Evolutionary conservation across 208 protist species (phyloP).

Genomic region (Leishmania gerbilli): DNA sequence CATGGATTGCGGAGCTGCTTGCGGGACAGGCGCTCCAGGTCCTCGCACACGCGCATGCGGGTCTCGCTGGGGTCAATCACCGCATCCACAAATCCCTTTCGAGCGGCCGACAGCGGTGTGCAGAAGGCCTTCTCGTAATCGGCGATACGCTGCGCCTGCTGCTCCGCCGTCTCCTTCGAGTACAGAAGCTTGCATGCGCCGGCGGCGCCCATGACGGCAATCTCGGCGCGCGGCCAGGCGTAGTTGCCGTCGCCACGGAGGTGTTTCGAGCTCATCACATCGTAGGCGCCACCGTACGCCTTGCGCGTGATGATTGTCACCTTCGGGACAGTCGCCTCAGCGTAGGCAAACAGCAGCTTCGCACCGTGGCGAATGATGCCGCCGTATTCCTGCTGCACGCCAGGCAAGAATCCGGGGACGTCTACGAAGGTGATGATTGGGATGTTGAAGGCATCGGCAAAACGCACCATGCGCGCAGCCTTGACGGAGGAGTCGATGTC

Average conservation of each 20-base stretch:
- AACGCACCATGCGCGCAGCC: slow-evolving; percentile 95
- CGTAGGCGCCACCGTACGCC: slow-evolving; percentile 97
- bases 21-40: slow-evolving; percentile 88
- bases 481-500: slow-evolving; percentile 93
- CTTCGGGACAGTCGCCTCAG: slow-evolving; percentile 97
- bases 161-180: slow-evolving; percentile 48
- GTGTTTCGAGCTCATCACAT: slow-evolving; percentile 96
- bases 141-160: slow-evolving; percentile 55
- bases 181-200: slow-evolving; percentile 95
- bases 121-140: slow-evolving; percentile 90
- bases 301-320: slow-evolving; percentile 97
- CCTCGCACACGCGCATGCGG: slow-evolving; percentile 86
- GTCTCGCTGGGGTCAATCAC: slow-evolving; percentile 92
- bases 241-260: slow-evolving; percentile 95
- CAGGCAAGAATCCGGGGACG: slow-evolving; percentile 97
- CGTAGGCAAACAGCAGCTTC: slow-evolving; percentile 98
- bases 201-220: slow-evolving; percentile 96
- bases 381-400: slow-evolving; percentile 86
- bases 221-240: slow-evolving; percentile 95
- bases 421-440: slow-evolving; percentile 97
- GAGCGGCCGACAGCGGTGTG: slow-evolving; percentile 90
- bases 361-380: slow-evolving; percentile 97
- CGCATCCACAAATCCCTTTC: slow-evolving; percentile 95
- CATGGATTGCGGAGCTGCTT: slow-evolving; percentile 90
- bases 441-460: slow-evolving; percentile 98